A percentile compares a stretch with the other conserved stretches of the same genome.
These are phyloP conservation scores for Pisolithus sp. DNA, from an alignment of 768 basidiomycete species.

Conservation along the genomic window DNA sequence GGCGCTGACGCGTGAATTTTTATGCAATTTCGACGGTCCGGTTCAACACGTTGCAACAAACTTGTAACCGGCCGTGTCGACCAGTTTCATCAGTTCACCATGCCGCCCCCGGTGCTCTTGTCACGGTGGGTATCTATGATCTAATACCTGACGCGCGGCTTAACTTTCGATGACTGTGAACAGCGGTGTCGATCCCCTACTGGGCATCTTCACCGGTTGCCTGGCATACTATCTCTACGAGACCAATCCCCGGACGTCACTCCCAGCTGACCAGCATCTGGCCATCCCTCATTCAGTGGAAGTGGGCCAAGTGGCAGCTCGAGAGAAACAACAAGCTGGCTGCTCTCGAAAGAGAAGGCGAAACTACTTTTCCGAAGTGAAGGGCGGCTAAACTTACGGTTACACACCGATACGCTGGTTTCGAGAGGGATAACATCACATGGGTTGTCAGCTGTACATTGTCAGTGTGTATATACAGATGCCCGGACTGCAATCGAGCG, in stretches of 20 bases:
- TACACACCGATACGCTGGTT: too few species aligned
- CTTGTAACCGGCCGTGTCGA: slow-evolving; percentile 22
- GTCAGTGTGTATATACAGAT: not conserved
- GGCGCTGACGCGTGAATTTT: slow-evolving; percentile 19
- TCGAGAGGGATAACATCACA: too few species aligned
- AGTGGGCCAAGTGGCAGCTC: slow-evolving; percentile 42
- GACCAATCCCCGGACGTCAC: slow-evolving; percentile 67
- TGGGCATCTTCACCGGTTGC: slow-evolving; percentile 73
- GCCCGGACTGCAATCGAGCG: not conserved
- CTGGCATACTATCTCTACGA: slow-evolving; percentile 79
- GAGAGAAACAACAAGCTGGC: slow-evolving; percentile 10
- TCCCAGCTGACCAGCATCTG: slow-evolving; percentile 50
- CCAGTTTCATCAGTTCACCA: slow-evolving; percentile 12
- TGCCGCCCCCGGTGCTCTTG: slow-evolving; percentile 37
- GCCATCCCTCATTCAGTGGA: slow-evolving; percentile 57
- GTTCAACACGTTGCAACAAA: not conserved
- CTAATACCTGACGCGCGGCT: not conserved
- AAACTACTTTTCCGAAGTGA: not conserved
- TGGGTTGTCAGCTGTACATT: too few species aligned
- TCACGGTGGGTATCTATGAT: slow-evolving; percentile 23
- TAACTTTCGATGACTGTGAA: slow-evolving; percentile 2
- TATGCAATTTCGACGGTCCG: slow-evolving; percentile 8
- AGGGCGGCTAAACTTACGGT: not conserved
- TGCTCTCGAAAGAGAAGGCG: slow-evolving; percentile 2
- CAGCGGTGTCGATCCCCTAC: slow-evolving; percentile 62